Conservation (phyloP, 2,329 filamentous ascomycete genomes). For the Dothideomycetes sp. region DNA sequence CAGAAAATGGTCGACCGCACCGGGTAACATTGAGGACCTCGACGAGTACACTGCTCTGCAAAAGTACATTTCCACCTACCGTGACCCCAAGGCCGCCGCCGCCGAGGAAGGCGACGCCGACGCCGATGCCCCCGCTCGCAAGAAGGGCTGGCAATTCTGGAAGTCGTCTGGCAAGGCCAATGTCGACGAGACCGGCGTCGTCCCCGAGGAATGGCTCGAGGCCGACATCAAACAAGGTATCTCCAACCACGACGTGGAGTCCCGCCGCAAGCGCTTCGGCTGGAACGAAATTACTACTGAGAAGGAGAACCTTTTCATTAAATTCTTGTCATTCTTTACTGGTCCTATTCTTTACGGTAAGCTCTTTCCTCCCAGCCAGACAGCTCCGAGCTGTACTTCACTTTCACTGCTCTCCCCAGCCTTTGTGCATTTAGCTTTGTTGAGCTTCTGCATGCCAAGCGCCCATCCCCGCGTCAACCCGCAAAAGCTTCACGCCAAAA, state of each 20-base stretch:
- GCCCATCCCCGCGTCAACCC: too few species aligned
- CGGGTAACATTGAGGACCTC: conserved; percentile 33
- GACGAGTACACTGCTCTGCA: conserved; percentile 57
- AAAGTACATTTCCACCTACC: conserved; percentile 57
- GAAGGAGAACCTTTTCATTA: conserved; percentile 64
- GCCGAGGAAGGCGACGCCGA: conserved; percentile 28
- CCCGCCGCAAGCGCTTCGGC: conserved; percentile 53
- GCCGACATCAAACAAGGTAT: conserved; percentile 59
- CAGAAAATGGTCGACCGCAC: conserved; percentile 28
- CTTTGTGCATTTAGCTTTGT: conserved; percentile 4
- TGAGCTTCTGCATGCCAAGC: conserved; percentile 3
- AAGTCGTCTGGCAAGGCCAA: conserved; percentile 21
- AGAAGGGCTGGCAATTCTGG: conserved; percentile 50
- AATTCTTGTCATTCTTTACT: conserved; percentile 66
- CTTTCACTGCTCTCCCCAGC: conserved; percentile 15
- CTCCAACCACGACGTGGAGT: conserved; percentile 46
- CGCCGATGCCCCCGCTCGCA: conserved; percentile 34
- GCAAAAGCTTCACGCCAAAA: conserved; percentile 6
- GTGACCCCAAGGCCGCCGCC: conserved; percentile 44
- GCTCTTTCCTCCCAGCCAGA: too few species aligned
- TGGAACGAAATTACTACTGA: conserved; percentile 64
- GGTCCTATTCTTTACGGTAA: conserved; percentile 68
- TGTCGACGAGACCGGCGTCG: conserved; percentile 25
- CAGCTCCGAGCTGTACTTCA: too few species aligned
- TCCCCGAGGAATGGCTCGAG: conserved; percentile 58